Evolutionary conservation across 2,329 filamentous ascomycete genomes (phyloP), one percentile per base, ranked within the genome.

Genomic region (Pyrenochaeta sp.): DNA sequence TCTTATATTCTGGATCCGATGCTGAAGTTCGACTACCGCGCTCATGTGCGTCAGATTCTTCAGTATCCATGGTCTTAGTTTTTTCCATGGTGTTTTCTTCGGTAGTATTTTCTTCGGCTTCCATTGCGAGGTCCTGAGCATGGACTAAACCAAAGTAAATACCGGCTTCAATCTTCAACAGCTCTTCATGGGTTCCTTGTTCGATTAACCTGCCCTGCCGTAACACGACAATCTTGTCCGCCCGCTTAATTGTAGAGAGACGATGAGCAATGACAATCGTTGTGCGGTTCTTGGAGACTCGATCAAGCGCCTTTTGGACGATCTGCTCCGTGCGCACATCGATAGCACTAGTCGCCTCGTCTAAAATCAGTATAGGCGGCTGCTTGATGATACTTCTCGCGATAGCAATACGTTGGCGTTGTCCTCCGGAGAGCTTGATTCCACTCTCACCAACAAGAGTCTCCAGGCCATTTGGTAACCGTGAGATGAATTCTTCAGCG

Each of bases 341-440:
- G 37, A 87, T 83, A 13, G 90, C 88, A 56, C 87, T 90, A 0
- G 90, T 93, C 1, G 91, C 91, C 75, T 94, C 90, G 68, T 95
- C 90, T 7, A 95, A 80, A 5, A 93, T 84, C 2, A 93, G 77
- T 1, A 93, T 85, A 0, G 81, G 79, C 0, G 90, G 90, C 50
- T 87, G 80, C 45, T 88, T 86, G 52, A 92, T 82, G 28, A 92
- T 87, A 10, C 88, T 88, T 7, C 90, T 82, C 0, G 90, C 90
- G 60, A 93, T 92, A 2, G 91, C 89, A 25, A 96, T 84, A 5
- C 92, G 86, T 73, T 96, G 92, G n/a, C 91, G 86, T 73, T 96
- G 92, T 0, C 92, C 92, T n/a, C 91, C 90, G 10, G 90, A 92
- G 1, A 96, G 80, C 72, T 91, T 92, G 47, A 90, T 89, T 4